phyloP scores from a whole-genome alignment of 768 basidiomycete genomes.

The Leccinellum rugosiceps region DNA sequence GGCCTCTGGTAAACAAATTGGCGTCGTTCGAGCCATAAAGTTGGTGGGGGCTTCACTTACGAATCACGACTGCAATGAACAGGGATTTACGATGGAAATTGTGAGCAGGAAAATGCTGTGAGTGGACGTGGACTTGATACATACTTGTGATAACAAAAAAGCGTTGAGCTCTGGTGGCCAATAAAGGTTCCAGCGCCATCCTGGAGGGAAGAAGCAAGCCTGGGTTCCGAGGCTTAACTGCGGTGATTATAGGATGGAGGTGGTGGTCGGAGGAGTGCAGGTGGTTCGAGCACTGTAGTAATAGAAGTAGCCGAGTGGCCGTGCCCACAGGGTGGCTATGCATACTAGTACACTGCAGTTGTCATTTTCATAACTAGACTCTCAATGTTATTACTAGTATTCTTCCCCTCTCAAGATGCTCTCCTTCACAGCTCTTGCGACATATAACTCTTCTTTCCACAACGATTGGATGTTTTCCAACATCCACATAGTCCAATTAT shows the following conservation, averaged over 20 bases:
- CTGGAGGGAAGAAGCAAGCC: constrained; percentile 17
- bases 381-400: constrained; percentile 35
- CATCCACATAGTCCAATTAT: constrained; percentile 34
- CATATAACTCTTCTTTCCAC: constrained; percentile 60
- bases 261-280: neutral
- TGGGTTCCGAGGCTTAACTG: constrained; percentile 9
- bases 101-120: constrained; percentile 3
- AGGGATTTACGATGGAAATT: constrained; percentile 3
- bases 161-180: constrained; percentile 70
- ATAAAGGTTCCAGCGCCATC: constrained; percentile 71
- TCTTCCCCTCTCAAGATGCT: constrained; percentile 46
- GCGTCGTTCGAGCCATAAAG: neutral
- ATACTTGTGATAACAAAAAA: constrained; percentile 70
- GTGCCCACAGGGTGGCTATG: neutral
- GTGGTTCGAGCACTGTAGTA: neutral
- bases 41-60: constrained; percentile 42
- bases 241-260: constrained; percentile 8
- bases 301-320: neutral
- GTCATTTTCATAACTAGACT: neutral
- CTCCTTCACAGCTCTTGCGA: constrained; percentile 45
- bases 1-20: constrained; percentile 51
- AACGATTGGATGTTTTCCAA: constrained; percentile 42
- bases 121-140: constrained; percentile 20
- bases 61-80: constrained; percentile 46
- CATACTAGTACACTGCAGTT: too few relatives aligned